phyloP scores from a whole-genome alignment of 768 basidiomycete species.

The Hirschioporus abietinus region DNA sequence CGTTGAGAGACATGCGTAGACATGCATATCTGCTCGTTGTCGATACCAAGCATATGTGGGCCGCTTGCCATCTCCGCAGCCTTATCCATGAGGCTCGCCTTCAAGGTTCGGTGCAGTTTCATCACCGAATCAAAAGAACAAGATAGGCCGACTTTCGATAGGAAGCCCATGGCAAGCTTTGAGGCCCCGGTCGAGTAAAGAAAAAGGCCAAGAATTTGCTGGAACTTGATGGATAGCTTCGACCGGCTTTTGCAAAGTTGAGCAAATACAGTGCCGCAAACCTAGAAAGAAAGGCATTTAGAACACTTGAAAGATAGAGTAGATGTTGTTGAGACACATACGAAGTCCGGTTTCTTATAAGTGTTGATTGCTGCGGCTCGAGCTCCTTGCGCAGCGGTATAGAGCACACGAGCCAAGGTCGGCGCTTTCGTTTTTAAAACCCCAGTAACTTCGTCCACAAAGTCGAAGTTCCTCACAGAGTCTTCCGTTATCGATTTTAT shows the following conservation, averaged over 20 bases:
- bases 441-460: too few species aligned
- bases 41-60: background rate
- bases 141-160: background rate
- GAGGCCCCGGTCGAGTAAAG: background rate
- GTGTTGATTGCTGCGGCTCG: too few species aligned
- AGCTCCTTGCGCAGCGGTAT: too few species aligned
- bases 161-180: background rate
- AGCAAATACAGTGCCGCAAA: background rate
- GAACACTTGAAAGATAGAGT: too few species aligned
- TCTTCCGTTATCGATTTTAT: too few species aligned
- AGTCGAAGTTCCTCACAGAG: too few species aligned
- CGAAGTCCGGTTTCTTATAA: too few species aligned
- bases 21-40: slow-evolving; percentile 2
- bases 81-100: background rate
- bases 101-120: slow-evolving; percentile 10
- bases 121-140: slow-evolving; percentile 27
- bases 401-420: too few species aligned
- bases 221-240: background rate
- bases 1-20: background rate
- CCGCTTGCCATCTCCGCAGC: background rate
- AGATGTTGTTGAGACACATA: too few species aligned
- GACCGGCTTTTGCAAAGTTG: background rate
- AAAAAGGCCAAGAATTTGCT: background rate
- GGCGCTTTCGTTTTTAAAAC: too few species aligned
- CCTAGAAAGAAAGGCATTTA: too few species aligned